Conservation (phyloP, 2,329 filamentous ascomycete genomes). For the Ascochyta koolunga region DNA sequence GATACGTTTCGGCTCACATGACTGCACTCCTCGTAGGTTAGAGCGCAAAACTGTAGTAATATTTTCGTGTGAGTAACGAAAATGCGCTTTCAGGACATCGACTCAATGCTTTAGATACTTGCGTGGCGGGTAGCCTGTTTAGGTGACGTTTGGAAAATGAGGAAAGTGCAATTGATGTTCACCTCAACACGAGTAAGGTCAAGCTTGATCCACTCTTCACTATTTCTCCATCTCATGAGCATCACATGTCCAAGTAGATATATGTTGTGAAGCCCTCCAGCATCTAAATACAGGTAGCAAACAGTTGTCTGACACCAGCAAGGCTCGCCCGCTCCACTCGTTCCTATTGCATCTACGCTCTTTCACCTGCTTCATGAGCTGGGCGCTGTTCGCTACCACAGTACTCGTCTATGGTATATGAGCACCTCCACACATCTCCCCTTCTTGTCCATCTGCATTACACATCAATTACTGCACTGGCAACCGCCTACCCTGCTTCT, state of each 20-base stretch:
- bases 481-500: background rate
- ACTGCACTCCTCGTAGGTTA: no score
- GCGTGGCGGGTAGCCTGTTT: background rate
- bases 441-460: background rate
- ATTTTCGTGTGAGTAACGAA: no score
- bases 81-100: no score
- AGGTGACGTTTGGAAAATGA: background rate
- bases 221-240: background rate
- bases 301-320: background rate
- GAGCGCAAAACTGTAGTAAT: no score
- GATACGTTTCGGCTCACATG: no score
- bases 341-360: background rate
- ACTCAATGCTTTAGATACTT: background rate
- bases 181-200: background rate
- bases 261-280: background rate
- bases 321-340: background rate
- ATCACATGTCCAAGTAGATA: background rate
- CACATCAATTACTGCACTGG: background rate
- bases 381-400: background rate
- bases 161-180: background rate
- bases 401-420: background rate
- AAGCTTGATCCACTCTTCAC: background rate
- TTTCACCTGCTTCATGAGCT: background rate
- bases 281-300: background rate
- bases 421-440: background rate